Percentiles rank a stretch among this genome's conserved stretches.
Conservation (phyloP, 2,329 filamentous ascomycete species). For the Macrophomina tecta region DNA sequence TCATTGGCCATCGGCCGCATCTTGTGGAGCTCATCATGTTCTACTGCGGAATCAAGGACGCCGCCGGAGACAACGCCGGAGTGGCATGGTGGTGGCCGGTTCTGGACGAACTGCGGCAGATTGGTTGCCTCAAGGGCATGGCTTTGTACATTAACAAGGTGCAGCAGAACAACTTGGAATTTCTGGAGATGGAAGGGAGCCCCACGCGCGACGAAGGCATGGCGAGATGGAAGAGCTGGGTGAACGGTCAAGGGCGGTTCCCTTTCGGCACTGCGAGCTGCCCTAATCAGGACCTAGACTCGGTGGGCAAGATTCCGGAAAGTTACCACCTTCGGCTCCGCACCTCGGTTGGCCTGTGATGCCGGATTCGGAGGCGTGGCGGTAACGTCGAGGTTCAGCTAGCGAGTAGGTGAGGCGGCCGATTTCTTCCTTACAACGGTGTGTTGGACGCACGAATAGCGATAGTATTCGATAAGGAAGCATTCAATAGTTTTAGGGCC, state of each 20-base stretch:
- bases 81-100: slow-evolving; percentile 6
- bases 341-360: too few relatives aligned
- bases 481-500: too few relatives aligned
- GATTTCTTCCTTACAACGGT: too few relatives aligned
- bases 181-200: background rate
- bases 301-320: background rate
- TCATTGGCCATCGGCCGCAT: background rate
- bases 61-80: background rate
- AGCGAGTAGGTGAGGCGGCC: too few relatives aligned
- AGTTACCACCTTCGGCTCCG: too few relatives aligned
- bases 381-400: too few relatives aligned
- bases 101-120: background rate
- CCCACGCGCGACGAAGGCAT: background rate
- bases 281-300: background rate
- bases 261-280: background rate
- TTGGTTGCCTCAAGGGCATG: background rate
- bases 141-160: background rate
- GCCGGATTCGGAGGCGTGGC: too few relatives aligned
- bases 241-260: background rate
- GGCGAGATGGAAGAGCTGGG: background rate
- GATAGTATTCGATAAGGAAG: too few relatives aligned
- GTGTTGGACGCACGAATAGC: too few relatives aligned
- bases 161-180: background rate
- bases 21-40: background rate
- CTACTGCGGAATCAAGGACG: background rate